These are phyloP conservation scores for Colletotrichum horii DNA, from an alignment of 2,329 filamentous ascomycete species.

Conservation along the genomic window DNA sequence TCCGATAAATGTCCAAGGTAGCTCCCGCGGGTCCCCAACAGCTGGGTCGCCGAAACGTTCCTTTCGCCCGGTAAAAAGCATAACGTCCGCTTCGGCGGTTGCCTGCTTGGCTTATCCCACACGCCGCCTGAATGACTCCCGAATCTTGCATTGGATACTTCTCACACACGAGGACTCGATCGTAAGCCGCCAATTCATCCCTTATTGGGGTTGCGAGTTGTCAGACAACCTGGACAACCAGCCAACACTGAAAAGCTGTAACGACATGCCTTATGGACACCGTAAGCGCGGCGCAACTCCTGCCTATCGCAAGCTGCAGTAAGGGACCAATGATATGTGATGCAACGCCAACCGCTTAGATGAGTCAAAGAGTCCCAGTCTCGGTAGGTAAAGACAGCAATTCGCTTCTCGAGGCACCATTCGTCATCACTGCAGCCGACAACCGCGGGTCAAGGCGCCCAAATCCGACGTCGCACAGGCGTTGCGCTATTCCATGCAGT, in stretches of 20 bases:
- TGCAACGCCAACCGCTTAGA: not conserved
- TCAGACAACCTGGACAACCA: not conserved
- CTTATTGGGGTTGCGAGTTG: not conserved
- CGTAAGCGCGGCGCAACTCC: not conserved
- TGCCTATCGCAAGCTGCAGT: not conserved
- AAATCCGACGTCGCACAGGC: not conserved
- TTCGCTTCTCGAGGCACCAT: not conserved
- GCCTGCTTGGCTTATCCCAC: not conserved
- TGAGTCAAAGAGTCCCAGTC: not conserved
- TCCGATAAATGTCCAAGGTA: not conserved
- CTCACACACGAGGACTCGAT: not conserved
- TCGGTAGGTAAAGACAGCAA: not conserved
- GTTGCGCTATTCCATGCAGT: not conserved
- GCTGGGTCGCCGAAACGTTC: not conserved
- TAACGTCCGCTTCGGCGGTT: not conserved
- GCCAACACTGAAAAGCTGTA: not conserved
- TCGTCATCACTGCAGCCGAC: not conserved
- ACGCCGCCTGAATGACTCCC: not conserved
- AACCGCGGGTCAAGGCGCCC: not conserved
- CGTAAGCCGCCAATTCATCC: not conserved
- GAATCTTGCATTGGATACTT: not conserved
- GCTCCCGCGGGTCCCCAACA: not conserved
- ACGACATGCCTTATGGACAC: not conserved
- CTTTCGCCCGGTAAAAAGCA: not conserved
- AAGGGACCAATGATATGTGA: not conserved